Base-by-base conservation (phyloP, 495 filamentous ascomycete species). In the Rhizodiscina lignyota region DNA sequence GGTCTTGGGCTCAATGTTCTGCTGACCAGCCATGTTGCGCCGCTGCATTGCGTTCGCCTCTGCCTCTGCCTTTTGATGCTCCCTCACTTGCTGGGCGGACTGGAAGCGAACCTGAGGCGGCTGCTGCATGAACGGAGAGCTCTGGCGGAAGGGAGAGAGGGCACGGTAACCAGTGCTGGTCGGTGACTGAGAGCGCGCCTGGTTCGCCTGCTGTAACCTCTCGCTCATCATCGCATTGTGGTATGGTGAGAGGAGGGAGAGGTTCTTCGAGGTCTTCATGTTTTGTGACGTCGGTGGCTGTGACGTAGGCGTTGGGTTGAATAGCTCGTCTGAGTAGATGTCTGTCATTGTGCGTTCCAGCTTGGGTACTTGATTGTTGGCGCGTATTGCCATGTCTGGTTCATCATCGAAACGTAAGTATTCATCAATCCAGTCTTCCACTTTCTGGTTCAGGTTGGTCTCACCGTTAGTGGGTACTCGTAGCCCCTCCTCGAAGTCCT, bases 341-440 rank as follows among this genome's bases (percentile, higher is more conserved):
- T 93, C 85, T 5, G 83, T 85, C 52, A 85, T 78, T 5, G 84
- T 91, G 32, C 85, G 70, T 35, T 80, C 74, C 40, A 94, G 66
- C 54, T 89, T 91, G 4, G 85, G 81, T 24, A 82, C 63, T 13
- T 8, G 6, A 13, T 27, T 27, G 30, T 8, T 8, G 27, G 59
- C 57, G 21, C 35, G 35, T 16, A 44, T 32, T 30, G 40, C 34
- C 15, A 48, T 27, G 32, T 60, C 55, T 59, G 46, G 16, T 20
- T 48, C 31, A 34, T 50, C 47, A 47, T 50, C 44, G 41, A 45
- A 49, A 38, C 49, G 72, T 75, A 77, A 72, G 66, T 68, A 71
- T 48, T 69, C 61, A 52, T 65, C 60, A 62, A 72, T 62, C 65
- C 64, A 74, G 18, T 51, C 51, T 20, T 72, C 61, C 35, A 62